Base-by-base conservation (phyloP, 371 early-diverging fungal species). In the Mortierella sp. region DNA sequence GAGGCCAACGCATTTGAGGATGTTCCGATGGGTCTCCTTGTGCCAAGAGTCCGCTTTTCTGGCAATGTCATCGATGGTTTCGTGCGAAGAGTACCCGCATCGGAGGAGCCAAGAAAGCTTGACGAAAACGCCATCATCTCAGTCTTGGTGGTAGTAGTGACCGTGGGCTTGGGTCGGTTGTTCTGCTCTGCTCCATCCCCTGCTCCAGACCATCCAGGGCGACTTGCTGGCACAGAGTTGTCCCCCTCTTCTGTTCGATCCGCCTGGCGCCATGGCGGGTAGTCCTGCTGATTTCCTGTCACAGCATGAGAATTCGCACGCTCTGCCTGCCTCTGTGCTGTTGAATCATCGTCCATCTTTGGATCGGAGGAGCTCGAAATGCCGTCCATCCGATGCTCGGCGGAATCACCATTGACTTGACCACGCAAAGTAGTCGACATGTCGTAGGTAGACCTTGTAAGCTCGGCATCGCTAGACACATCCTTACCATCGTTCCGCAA, bases 21-120 rank as follows among this genome's bases (percentile, higher is more conserved):
- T 44, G 28, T 57, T 5, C 69, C 14, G 24, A 31, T 11, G 19
- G 77, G 80, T 21, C 53, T 74, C 51, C 75, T 40, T 69, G 72
- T 43, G n/a, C 80, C 78, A 11, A 83, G 40, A 0, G 67, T 79
- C 1, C 83, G 83, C 69, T 80, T 83, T 44, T 80, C 83, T 16
- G 80, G 77, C 37, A 83, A 55, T 0, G 77, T 46, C 16, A 67
- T 53, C 10, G 77, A 57, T 1, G 72, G 40, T 31, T 75, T 67
- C 4, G 77, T 50, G 37, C 77, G 46, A 46, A 19, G 48, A 31
- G 64, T 0, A 8, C 55, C 46, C 14, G 26, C 24, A 6, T 16
- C 34, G 24, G n/a, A 26, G 31, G 51, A 21, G 6, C 44, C 21
- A 21, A 37, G 69, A 21, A 21, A 64, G 21, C 64, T 64, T 8